A percentile compares a stretch with the other conserved stretches of the same genome.
Conservation (phyloP, 306 rosid genomes). For the Sicyos baderoa region DNA sequence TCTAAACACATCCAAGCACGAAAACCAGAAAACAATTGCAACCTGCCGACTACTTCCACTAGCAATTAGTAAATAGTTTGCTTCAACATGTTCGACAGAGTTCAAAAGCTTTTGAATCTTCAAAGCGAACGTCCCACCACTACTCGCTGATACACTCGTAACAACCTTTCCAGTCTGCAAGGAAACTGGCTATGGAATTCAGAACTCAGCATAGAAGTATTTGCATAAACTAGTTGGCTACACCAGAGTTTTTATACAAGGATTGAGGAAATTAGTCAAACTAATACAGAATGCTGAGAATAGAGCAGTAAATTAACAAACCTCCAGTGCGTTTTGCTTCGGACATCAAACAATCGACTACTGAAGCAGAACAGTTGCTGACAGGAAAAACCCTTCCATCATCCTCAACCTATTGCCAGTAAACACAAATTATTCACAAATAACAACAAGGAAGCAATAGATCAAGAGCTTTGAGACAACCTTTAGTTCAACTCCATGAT, state of each 20-base stretch:
- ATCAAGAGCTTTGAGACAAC: slow-evolving; percentile 29
- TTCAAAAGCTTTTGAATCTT: slow-evolving; percentile 42
- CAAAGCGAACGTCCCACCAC: slow-evolving; percentile 48
- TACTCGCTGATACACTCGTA: slow-evolving; percentile 37
- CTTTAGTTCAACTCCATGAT: slow-evolving; percentile 86
- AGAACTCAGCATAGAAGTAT: slow-evolving; percentile 31
- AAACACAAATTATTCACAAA: slow-evolving; percentile 24
- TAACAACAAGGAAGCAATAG: slow-evolving; percentile 21
- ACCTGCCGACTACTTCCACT: slow-evolving; percentile 86
- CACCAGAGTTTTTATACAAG: too few species aligned
- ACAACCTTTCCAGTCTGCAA: slow-evolving; percentile 74
- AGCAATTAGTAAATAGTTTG: slow-evolving; percentile 81
- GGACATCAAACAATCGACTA: slow-evolving; percentile 79
- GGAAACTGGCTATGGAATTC: slow-evolving; percentile 47
- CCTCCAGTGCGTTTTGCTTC: slow-evolving; percentile 56
- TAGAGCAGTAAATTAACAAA: slow-evolving; percentile 13
- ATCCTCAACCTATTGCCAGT: slow-evolving; percentile 53
- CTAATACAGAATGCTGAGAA: too few species aligned
- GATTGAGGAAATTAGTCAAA: too few species aligned
- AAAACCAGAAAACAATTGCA: slow-evolving; percentile 29
- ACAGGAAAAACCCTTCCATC: slow-evolving; percentile 96
- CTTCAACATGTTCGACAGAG: slow-evolving; percentile 45
- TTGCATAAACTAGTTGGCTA: background rate
- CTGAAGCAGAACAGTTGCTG: slow-evolving; percentile 72
- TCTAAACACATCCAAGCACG: slow-evolving; percentile 20